phyloP scores from a whole-genome alignment of 148 eudicot species.

The Silene uniflora region DNA sequence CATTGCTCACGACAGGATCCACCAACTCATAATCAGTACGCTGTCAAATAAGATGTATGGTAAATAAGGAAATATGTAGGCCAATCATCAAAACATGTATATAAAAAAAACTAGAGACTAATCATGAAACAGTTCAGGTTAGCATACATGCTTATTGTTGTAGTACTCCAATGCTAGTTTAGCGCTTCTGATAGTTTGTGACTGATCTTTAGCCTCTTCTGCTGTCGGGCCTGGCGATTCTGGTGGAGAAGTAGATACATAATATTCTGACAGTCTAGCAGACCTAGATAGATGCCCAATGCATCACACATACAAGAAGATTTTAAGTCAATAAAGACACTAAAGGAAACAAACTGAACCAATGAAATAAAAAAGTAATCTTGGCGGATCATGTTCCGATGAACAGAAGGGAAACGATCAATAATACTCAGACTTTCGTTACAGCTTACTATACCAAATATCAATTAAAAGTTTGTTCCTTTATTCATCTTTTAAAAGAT shows the following conservation, averaged over 20 bases:
- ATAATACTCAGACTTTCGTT: not conserved
- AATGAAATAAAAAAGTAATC: not conserved
- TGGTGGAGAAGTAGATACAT: not conserved
- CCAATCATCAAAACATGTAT: too few relatives aligned
- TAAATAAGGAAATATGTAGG: not conserved
- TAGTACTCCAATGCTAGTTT: not conserved
- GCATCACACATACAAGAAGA: too few relatives aligned
- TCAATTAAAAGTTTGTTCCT: too few relatives aligned
- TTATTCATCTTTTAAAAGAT: too few relatives aligned
- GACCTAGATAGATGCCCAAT: too few relatives aligned
- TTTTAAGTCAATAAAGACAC: not conserved
- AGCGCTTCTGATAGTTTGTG: not conserved
- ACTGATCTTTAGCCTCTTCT: not conserved
- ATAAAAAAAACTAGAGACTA: too few relatives aligned
- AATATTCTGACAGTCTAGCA: too few relatives aligned
- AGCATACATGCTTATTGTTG: not conserved
- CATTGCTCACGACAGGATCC: not conserved
- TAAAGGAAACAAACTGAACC: not conserved
- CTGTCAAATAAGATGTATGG: not conserved
- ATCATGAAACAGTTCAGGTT: too few relatives aligned
- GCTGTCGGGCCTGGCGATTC: not conserved
- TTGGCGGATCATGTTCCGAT: not conserved
- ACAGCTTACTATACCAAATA: too few relatives aligned
- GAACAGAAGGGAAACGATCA: not conserved
- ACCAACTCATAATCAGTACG: not conserved